phyloP scores from a whole-genome alignment of 257 asterid genomes.

The Nicotiana tabacum region DNA sequence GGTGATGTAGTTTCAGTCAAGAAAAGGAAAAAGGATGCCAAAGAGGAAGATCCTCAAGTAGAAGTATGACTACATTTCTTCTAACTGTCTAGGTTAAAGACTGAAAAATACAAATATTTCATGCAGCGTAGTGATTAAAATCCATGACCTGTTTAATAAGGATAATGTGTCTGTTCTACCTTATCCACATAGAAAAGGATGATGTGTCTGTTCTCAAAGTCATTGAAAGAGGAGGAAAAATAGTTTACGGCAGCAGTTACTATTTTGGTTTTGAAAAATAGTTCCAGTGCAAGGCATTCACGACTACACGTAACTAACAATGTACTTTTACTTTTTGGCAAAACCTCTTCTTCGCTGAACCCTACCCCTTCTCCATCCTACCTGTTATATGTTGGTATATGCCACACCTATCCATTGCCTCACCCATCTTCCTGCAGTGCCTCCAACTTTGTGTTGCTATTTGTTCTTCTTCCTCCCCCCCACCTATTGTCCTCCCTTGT shows the following conservation, averaged over 20 bases:
- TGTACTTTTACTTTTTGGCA: background rate
- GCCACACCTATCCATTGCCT: background rate
- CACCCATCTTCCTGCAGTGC: background rate
- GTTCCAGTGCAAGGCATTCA: background rate
- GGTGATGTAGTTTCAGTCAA: slow-evolving; percentile 59
- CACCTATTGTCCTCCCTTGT: background rate
- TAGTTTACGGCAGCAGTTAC: background rate
- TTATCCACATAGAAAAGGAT: background rate
- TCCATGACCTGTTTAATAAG: background rate
- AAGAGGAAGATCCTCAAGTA: slow-evolving; percentile 45
- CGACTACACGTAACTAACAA: background rate
- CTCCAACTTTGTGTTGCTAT: background rate
- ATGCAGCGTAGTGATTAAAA: background rate
- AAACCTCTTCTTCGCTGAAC: background rate
- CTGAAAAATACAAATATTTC: background rate
- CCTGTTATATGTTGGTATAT: background rate
- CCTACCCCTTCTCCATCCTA: background rate
- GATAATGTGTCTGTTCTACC: background rate
- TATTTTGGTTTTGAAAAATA: background rate
- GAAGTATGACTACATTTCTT: slow-evolving; percentile 46
- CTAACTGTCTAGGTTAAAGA: background rate
- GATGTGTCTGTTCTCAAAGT: background rate
- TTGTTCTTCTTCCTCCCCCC: background rate
- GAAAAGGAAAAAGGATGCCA: slow-evolving; percentile 65
- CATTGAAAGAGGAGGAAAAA: background rate